Base-by-base conservation (phyloP, 371 early-diverging fungal species). In the Lichtheimia corymbifera region DNA sequence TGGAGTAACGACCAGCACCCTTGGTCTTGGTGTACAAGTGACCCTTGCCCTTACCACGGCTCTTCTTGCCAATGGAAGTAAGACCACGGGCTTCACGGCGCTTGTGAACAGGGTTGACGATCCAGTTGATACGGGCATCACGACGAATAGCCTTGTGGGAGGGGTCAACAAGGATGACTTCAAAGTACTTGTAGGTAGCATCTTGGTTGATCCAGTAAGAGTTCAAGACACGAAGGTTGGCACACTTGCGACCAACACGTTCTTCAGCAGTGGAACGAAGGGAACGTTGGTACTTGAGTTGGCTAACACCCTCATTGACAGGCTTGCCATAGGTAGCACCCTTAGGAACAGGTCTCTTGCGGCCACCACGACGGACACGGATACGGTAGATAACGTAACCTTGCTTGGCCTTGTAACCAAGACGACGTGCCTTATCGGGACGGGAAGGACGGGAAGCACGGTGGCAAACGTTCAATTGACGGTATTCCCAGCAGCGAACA, bases 121-220 rank as follows among this genome's bases (percentile, higher is more conserved):
- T 97, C 99, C 99, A 99, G 92, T 85, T 35, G 91, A 88, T 30
- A 87, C 71, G 71, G 61, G 94, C 82, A 79, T 99, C 99, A 72
- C 95, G 95, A 68, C 99, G 92, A 84, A 99, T 97, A 65, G 92
- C 94, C 87, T 93, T 92, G 91, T 97, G 97, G 62, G 79, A 74
- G 67, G 98, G 97, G 82, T 99, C 98, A 66, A 99, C 98, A 58
- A 95, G 87, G 81, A 99, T 99, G 72, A 98, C 97, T 83, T 99
- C 99, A 83, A 82, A 99, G 91, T 91, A 97, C 89, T 99, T 98
- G 91, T 93, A 98, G 74, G 95, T 93, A 63, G 96, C 83, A 83
- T 99, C 99, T 84, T 94, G 91, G 91, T 97, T 97, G 63, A 99
- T 91, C 99, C 98, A 97, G 94, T 99, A 99, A 59, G 96, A 96